Evolutionary conservation across 1,139 yeast genomes (phyloP).

Genomic region (Suhomyces yuchorum): DNA sequence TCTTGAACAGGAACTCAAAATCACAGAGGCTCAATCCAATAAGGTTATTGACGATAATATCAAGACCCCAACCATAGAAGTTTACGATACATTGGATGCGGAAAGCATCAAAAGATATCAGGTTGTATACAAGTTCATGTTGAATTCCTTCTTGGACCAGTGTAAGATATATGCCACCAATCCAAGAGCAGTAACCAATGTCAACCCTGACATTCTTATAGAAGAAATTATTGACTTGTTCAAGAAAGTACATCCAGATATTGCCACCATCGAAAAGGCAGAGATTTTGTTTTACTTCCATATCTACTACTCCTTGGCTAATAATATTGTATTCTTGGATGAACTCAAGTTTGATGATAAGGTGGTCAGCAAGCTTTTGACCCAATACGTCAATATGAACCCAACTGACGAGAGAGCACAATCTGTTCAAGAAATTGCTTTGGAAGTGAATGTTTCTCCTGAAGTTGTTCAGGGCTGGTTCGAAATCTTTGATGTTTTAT

Average conservation of each 20-base stretch:
- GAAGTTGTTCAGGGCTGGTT: slow-evolving; percentile 33
- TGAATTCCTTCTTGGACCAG: slow-evolving; percentile 31
- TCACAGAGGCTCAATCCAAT: slow-evolving; percentile 27
- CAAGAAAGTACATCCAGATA: slow-evolving; percentile 23
- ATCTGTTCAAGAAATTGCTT: slow-evolving; percentile 1
- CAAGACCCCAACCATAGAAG: slow-evolving; percentile 24
- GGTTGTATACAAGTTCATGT: slow-evolving; percentile 26
- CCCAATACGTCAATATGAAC: slow-evolving; percentile 17
- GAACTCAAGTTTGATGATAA: slow-evolving; percentile 32
- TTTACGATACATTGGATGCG: slow-evolving; percentile 26
- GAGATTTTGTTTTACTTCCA: slow-evolving; percentile 34
- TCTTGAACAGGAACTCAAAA: slow-evolving; percentile 29
- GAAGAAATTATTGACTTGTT: slow-evolving; percentile 27
- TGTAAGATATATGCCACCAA: slow-evolving; percentile 20
- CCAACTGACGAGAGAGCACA: slow-evolving; percentile 15
- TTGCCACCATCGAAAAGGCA: slow-evolving; percentile 25
- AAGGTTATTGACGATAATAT: slow-evolving; percentile 21
- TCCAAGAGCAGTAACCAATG: slow-evolving; percentile 13
- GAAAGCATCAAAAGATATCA: slow-evolving; percentile 22
- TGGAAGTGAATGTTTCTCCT: slow-evolving; percentile 3
- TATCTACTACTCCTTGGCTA: slow-evolving; percentile 35
- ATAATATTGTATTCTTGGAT: slow-evolving; percentile 33
- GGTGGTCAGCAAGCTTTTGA: slow-evolving; percentile 27
- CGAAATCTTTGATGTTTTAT: slow-evolving; percentile 31
- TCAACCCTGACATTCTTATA: slow-evolving; percentile 25